Conservation (phyloP, 208 protist species). For the Porcisia hertigi region DNA sequence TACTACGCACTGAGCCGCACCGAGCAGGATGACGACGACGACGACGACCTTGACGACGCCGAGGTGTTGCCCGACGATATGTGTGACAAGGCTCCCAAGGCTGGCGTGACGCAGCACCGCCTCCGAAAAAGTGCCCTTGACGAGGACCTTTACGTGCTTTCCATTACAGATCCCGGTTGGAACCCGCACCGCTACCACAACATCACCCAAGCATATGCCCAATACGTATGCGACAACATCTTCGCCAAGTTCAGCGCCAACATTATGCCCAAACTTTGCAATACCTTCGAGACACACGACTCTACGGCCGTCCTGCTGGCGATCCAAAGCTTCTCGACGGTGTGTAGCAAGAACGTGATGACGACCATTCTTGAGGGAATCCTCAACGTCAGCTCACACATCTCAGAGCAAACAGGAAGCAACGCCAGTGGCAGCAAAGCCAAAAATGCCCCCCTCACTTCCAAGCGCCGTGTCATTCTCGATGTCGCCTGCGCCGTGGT, state of each 20-base stretch:
- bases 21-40: conserved; percentile 39
- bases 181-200: conserved; percentile 81
- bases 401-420: conserved; percentile 28
- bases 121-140: conserved; percentile 66
- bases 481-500: conserved; percentile 86
- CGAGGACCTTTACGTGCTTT: conserved; percentile 72
- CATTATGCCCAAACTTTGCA: conserved; percentile 90
- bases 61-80: conserved; percentile 37
- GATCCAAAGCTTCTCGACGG: conserved; percentile 86
- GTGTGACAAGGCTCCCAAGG: neutral
- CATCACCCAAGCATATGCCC: conserved; percentile 68
- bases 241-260: conserved; percentile 85
- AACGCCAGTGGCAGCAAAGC: conserved; percentile 1
- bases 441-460: conserved; percentile 58
- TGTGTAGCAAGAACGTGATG: conserved; percentile 85
- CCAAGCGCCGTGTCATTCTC: conserved; percentile 81
- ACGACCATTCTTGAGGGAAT: conserved; percentile 80
- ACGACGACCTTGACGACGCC: conserved; percentile 32
- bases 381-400: conserved; percentile 70
- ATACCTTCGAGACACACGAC: conserved; percentile 75
- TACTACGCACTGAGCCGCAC: conserved; percentile 55
- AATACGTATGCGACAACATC: conserved; percentile 65
- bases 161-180: conserved; percentile 72
- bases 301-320: conserved; percentile 80
- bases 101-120: neutral